phyloP scores from a whole-genome alignment of 306 rosid species.

The Gillenia trifoliata region DNA sequence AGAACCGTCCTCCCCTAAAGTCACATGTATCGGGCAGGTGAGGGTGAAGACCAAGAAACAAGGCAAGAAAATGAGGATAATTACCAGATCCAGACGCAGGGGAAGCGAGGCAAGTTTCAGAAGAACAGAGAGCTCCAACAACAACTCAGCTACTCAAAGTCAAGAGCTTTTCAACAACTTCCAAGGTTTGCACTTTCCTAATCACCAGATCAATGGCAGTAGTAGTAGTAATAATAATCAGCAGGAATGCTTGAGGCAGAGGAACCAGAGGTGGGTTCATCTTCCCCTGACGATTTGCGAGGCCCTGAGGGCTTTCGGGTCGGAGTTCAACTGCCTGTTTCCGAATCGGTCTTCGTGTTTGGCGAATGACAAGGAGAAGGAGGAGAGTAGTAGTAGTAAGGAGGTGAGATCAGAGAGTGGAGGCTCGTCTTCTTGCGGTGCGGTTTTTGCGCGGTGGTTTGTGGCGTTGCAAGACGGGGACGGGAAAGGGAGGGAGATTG shows the following conservation, averaged over 20 bases:
- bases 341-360: constrained; percentile 75
- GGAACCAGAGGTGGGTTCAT: constrained; percentile 88
- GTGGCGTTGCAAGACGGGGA: constrained; percentile 72
- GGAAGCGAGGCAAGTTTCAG: constrained; percentile 62
- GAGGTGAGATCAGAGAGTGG: constrained; percentile 28
- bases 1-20: constrained; percentile 94
- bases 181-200: constrained; percentile 30
- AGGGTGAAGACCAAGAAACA: constrained; percentile 88
- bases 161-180: background rate
- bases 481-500: constrained; percentile 55
- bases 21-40: constrained; percentile 93
- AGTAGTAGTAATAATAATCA: background rate
- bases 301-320: constrained; percentile 59
- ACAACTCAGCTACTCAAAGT: background rate
- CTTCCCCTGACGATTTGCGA: constrained; percentile 85
- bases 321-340: constrained; percentile 77
- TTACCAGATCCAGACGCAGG: constrained; percentile 46
- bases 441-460: constrained; percentile 72
- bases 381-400: constrained; percentile 16
- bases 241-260: constrained; percentile 51
- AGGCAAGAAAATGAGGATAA: constrained; percentile 67
- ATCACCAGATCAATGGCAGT: constrained; percentile 19
- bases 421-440: constrained; percentile 57
- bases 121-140: constrained; percentile 26
- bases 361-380: constrained; percentile 39